Conservation (phyloP, 2,329 filamentous ascomycete species). For the Cordyceps farinosa region DNA sequence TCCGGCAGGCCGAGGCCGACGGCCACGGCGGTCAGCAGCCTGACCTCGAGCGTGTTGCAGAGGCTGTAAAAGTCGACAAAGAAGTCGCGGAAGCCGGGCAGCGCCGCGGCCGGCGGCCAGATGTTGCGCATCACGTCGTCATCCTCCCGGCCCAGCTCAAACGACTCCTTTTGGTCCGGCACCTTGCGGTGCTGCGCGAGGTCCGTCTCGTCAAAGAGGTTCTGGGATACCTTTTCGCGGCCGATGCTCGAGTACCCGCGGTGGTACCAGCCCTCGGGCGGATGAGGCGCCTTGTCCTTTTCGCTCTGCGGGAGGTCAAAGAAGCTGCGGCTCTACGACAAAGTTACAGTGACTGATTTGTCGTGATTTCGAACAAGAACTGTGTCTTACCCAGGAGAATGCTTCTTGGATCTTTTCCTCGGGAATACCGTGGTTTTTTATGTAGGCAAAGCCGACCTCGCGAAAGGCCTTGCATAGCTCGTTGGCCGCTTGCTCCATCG, state of each 20-base stretch:
- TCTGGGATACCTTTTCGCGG: conserved; percentile 33
- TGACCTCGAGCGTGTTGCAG: conserved; percentile 67
- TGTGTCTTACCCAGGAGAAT: conserved; percentile 31
- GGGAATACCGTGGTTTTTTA: conserved; percentile 34
- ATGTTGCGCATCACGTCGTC: conserved; percentile 29
- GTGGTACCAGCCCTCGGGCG: conserved; percentile 34
- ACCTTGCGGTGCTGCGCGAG: conserved; percentile 21
- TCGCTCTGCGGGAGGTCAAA: conserved; percentile 30
- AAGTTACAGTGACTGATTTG: neutral
- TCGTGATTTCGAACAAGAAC: too few relatives aligned
- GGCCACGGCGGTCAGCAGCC: conserved; percentile 74
- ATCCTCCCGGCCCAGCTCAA: conserved; percentile 36
- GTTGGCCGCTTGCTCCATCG: conserved; percentile 15
- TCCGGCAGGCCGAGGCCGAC: conserved; percentile 66
- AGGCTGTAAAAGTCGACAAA: conserved; percentile 59
- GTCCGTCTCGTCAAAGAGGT: conserved; percentile 26
- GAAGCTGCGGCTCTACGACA: conserved; percentile 27
- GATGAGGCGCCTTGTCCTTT: conserved; percentile 32
- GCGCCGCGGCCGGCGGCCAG: conserved; percentile 27
- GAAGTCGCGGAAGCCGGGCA: conserved; percentile 26
- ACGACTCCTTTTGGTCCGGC: conserved; percentile 37
- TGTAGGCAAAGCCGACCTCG: conserved; percentile 33
- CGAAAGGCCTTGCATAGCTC: conserved; percentile 30
- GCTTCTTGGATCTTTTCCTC: conserved; percentile 34
- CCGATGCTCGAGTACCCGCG: conserved; percentile 35